Evolutionary conservation across 768 basidiomycete species (phyloP).

Genomic region (Serendipita sp.): DNA sequence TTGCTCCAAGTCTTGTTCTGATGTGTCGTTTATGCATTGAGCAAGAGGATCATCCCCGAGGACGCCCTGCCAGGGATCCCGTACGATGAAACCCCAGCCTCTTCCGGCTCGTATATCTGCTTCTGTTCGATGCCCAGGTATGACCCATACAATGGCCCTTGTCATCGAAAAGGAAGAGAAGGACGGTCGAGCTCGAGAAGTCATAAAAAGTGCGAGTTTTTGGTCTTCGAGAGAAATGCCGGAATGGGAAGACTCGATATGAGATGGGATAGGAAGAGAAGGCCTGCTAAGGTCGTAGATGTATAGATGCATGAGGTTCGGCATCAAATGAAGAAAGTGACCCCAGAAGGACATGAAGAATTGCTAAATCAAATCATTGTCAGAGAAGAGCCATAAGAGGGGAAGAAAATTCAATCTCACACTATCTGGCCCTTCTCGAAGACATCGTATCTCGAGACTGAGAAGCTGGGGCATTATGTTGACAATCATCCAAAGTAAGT

Average conservation of each 20-base stretch:
- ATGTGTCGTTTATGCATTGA: not conserved
- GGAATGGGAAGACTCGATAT: not conserved
- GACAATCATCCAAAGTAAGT: not conserved
- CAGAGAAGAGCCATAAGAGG: not conserved
- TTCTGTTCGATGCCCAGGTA: not conserved
- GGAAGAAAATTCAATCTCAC: too few relatives aligned
- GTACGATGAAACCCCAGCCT: not conserved
- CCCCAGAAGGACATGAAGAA: not conserved
- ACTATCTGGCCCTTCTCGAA: not conserved
- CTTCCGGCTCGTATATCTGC: not conserved
- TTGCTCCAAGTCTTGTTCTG: not conserved
- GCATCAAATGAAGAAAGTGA: not conserved
- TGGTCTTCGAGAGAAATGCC: not conserved
- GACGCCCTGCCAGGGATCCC: not conserved
- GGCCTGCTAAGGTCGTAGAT: not conserved
- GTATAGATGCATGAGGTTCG: not conserved
- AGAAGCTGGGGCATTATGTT: not conserved
- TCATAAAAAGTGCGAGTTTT: not conserved
- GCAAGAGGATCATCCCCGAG: not conserved
- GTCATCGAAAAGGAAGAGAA: not conserved
- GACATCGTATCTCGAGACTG: not conserved
- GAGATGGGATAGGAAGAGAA: not conserved
- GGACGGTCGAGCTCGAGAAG: not conserved
- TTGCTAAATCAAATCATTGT: not conserved
- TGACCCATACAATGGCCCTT: not conserved